phyloP scores from a whole-genome alignment of 768 basidiomycete genomes.

The Xerocomus spinulosus region DNA sequence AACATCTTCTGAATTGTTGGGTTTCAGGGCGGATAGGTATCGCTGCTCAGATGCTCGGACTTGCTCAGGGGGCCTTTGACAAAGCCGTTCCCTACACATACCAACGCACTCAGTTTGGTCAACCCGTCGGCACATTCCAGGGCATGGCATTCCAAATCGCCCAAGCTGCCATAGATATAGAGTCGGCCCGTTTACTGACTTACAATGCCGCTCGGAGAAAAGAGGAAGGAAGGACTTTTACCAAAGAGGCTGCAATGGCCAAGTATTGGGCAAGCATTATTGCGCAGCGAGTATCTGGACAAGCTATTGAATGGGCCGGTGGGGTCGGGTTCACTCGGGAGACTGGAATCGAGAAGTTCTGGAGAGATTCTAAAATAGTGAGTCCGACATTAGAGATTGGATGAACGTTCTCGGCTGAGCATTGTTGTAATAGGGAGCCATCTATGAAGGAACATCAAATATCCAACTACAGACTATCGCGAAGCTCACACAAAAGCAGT shows the following conservation, averaged over 20 bases:
- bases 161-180: constrained; percentile 83
- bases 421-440: constrained; percentile 58
- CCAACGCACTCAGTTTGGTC: constrained; percentile 91
- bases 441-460: constrained; percentile 96
- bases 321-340: constrained; percentile 91
- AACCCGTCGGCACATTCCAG: constrained; percentile 91
- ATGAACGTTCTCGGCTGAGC: neutral
- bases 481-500: constrained; percentile 82
- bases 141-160: constrained; percentile 96
- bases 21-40: constrained; percentile 83
- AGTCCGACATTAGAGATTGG: constrained; percentile 27
- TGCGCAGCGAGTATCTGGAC: constrained; percentile 82
- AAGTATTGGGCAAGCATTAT: constrained; percentile 90
- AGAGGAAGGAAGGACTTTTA: constrained; percentile 83
- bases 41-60: constrained; percentile 97
- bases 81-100: constrained; percentile 95
- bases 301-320: constrained; percentile 95
- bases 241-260: constrained; percentile 96
- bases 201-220: constrained; percentile 96
- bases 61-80: constrained; percentile 96
- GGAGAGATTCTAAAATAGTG: constrained; percentile 95
- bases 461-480: constrained; percentile 97
- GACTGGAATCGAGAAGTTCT: constrained; percentile 94
- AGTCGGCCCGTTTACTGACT: constrained; percentile 83
- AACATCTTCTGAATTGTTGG: neutral